Evolutionary conservation across 306 rosid genomes (phyloP).

Genomic region (Calophaca sinica): DNA sequence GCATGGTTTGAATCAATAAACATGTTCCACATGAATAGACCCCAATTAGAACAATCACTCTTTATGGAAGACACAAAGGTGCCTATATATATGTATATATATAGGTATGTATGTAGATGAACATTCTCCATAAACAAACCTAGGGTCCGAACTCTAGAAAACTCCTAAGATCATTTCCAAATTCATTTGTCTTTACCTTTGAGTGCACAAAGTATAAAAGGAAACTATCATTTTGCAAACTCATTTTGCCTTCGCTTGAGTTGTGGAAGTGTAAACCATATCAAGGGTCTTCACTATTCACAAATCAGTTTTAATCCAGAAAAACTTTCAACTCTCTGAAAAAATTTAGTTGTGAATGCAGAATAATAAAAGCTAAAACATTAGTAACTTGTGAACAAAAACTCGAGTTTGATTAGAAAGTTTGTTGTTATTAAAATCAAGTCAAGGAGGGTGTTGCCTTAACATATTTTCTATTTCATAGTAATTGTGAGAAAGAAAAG

Average conservation of each 20-base stretch:
- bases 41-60: not conserved
- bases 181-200: no score
- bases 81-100: no score
- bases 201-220: no score
- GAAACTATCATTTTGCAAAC: no score
- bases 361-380: not conserved
- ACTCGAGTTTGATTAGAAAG: not conserved
- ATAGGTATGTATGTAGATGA: no score
- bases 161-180: no score
- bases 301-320: no score
- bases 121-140: no score
- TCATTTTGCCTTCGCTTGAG: no score
- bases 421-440: not conserved
- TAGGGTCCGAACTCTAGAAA: no score
- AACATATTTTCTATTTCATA: not conserved
- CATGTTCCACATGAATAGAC: not conserved
- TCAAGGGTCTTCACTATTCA: no score
- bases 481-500: not conserved
- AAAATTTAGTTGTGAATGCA: not conserved
- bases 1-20: not conserved
- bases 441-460: not conserved
- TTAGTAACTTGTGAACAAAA: not conserved
- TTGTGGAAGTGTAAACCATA: no score
- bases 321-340: not conserved
- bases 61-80: not conserved